phyloP scores from a whole-genome alignment of 106 monocot species.

The Allium sativum region DNA sequence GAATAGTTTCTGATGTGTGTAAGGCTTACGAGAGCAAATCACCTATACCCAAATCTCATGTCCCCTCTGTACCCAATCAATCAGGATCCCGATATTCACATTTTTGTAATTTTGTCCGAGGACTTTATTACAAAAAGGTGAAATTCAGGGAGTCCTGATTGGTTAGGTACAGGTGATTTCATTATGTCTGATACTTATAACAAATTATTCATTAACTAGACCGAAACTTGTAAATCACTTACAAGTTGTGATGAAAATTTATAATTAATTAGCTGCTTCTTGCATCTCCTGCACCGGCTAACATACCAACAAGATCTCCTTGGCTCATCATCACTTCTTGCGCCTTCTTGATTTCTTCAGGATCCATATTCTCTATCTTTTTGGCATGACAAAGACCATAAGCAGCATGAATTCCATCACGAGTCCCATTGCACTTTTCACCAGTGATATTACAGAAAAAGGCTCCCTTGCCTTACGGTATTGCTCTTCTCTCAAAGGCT shows the following conservation, averaged over 20 bases:
- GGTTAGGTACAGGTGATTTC: too few relatives aligned
- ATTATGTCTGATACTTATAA: too few relatives aligned
- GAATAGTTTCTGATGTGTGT: too few relatives aligned
- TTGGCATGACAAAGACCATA: conserved; percentile 85
- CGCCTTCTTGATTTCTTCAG: conserved; percentile 79
- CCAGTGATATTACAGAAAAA: conserved; percentile 75
- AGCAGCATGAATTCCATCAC: conserved; percentile 93
- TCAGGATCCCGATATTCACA: too few relatives aligned
- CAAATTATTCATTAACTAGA: too few relatives aligned
- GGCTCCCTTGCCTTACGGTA: conserved; percentile 96
- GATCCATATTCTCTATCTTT: conserved; percentile 89
- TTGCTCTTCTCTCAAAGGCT: conserved; percentile 87
- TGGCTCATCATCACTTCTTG: conserved; percentile 95
- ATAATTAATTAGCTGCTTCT: conserved; percentile 3
- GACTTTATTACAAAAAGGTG: too few relatives aligned
- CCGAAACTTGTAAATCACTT: background rate
- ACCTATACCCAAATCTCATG: too few relatives aligned
- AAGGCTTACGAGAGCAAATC: too few relatives aligned
- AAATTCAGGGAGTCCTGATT: too few relatives aligned
- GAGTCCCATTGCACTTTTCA: conserved; percentile 95
- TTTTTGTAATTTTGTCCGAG: too few relatives aligned
- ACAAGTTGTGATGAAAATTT: background rate
- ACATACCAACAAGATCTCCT: conserved; percentile 41
- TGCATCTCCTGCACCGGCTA: conserved; percentile 20
- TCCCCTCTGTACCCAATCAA: too few relatives aligned